These are phyloP conservation scores for Abrus precatorius DNA, from an alignment of 306 rosid species.

Conservation along the genomic window DNA sequence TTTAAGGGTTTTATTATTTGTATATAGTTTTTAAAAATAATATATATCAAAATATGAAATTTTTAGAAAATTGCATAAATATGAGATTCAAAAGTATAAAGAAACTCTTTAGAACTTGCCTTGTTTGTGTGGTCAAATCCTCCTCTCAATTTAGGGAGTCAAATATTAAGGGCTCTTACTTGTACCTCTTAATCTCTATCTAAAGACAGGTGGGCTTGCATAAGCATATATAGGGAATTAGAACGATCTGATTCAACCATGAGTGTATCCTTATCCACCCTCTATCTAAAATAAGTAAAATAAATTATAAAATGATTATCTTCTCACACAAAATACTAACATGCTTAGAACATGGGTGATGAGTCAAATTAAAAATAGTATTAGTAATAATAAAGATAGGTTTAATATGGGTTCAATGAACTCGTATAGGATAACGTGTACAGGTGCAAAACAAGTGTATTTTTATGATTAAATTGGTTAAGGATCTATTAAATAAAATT, in stretches of 20 bases:
- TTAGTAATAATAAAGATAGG: background rate
- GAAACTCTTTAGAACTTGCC: background rate
- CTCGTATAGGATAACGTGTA: background rate
- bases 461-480: no score
- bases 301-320: background rate
- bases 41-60: no score
- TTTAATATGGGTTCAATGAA: background rate
- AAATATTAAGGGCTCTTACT: background rate
- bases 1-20: no score
- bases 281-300: background rate
- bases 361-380: background rate
- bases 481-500: no score
- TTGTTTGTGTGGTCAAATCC: background rate
- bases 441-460: no score
- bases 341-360: background rate
- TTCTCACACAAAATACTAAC: background rate
- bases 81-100: no score
- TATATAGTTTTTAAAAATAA: no score
- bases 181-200: background rate
- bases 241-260: background rate
- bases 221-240: background rate
- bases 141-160: background rate
- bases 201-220: background rate
- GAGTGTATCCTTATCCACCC: conserved; percentile 18
- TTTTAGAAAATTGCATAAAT: no score